These are phyloP conservation scores for Austroboletus niveus DNA, from an alignment of 1,284 basidiomycete species.

Conservation along the genomic window DNA sequence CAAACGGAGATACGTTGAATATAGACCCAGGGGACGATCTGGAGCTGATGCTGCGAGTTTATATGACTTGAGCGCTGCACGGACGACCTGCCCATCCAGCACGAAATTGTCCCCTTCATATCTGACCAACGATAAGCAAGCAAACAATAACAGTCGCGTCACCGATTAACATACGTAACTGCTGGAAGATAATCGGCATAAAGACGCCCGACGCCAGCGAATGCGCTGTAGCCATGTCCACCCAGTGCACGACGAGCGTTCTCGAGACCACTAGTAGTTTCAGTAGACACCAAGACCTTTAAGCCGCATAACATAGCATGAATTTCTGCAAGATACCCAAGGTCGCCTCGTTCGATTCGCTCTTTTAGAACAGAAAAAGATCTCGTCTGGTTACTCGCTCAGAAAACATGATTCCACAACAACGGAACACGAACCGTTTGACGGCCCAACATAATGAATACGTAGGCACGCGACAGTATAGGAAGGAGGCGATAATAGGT, in stretches of 20 bases:
- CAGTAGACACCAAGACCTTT: slow-evolving; percentile 60
- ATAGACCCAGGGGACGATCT: slow-evolving; percentile 41
- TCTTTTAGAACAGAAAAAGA: slow-evolving; percentile 50
- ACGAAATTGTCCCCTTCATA: slow-evolving; percentile 81
- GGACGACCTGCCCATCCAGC: slow-evolving; percentile 69
- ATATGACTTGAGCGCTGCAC: slow-evolving; percentile 64
- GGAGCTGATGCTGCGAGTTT: slow-evolving; percentile 24
- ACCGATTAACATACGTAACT: slow-evolving; percentile 48
- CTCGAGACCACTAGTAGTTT: slow-evolving; percentile 61
- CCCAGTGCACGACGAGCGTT: slow-evolving; percentile 70
- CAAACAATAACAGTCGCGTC: not conserved
- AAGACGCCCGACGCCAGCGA: slow-evolving; percentile 61
- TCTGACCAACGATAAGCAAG: slow-evolving; percentile 33
- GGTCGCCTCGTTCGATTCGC: slow-evolving; percentile 55
- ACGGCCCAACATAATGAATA: slow-evolving; percentile 66
- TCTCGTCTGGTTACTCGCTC: slow-evolving; percentile 36
- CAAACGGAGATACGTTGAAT: slow-evolving; percentile 53
- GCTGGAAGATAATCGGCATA: slow-evolving; percentile 67
- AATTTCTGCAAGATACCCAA: slow-evolving; percentile 62
- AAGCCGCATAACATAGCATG: slow-evolving; percentile 72
- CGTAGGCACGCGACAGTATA: slow-evolving; percentile 66
- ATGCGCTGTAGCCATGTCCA: slow-evolving; percentile 75
- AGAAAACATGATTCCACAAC: not conserved
- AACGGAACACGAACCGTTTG: slow-evolving; percentile 47
- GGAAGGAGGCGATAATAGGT: slow-evolving; percentile 71